Conservation (phyloP, 2,329 filamentous ascomycete genomes). For the Sclerotinia minor region DNA sequence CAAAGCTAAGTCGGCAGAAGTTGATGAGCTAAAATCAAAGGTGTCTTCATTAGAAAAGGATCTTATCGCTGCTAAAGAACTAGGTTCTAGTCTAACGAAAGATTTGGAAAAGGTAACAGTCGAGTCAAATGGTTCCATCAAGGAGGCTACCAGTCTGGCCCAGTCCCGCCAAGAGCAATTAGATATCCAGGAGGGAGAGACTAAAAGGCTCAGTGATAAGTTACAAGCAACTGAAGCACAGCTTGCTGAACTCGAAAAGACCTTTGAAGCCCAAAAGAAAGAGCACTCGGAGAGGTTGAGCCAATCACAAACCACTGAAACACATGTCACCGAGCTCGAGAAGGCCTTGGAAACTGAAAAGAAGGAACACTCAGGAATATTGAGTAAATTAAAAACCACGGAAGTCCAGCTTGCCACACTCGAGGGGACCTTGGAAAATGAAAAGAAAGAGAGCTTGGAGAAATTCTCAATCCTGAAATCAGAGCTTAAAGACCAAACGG, state of each 20-base stretch:
- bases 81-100: constrained; percentile 62
- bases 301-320: constrained; percentile 35
- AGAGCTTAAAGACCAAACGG: constrained; percentile 30
- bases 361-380: constrained; percentile 23
- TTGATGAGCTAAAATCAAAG: constrained; percentile 68
- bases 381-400: constrained; percentile 18
- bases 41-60: constrained; percentile 69
- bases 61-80: constrained; percentile 69
- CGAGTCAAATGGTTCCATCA: constrained; percentile 66
- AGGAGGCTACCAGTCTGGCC: constrained; percentile 55
- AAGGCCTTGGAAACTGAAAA: constrained; percentile 33
- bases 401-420: constrained; percentile 32
- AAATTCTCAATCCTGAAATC: constrained; percentile 32
- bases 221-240: constrained; percentile 34
- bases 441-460: constrained; percentile 29
- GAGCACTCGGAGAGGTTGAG: neutral
- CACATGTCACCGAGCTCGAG: constrained; percentile 33
- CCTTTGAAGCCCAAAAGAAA: constrained; percentile 34
- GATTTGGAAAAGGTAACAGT: constrained; percentile 42
- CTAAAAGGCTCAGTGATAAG: constrained; percentile 36
- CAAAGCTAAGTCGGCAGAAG: constrained; percentile 67
- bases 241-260: constrained; percentile 31
- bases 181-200: constrained; percentile 36
- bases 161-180: constrained; percentile 32
- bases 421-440: constrained; percentile 30